phyloP scores from a whole-genome alignment of 2,329 filamentous ascomycete species.

The Bretziella fagacearum region DNA sequence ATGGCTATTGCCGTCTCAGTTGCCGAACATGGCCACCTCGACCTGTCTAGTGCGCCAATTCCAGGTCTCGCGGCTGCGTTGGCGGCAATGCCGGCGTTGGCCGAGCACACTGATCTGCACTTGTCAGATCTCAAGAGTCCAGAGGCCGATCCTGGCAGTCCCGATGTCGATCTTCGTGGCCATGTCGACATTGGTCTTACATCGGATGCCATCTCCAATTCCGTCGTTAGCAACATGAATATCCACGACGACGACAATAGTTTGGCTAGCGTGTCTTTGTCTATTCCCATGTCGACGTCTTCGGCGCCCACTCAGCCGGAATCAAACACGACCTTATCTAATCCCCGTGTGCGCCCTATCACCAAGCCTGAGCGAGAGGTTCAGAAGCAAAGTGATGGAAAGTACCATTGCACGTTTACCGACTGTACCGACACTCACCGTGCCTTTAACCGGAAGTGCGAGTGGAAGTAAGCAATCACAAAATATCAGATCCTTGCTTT shows the following conservation, averaged over 20 bases:
- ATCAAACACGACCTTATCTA: background rate
- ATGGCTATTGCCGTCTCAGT: conserved; percentile 13
- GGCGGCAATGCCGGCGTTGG: conserved; percentile 9
- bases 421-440: conserved; percentile 49
- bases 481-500: no score
- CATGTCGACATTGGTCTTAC: background rate
- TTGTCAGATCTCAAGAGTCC: conserved; percentile 10
- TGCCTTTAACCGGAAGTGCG: conserved; percentile 67
- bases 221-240: background rate
- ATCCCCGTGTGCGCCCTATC: conserved; percentile 33
- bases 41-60: conserved; percentile 12
- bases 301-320: background rate
- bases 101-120: conserved; percentile 19
- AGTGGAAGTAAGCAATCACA: conserved; percentile 70
- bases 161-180: conserved; percentile 4
- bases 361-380: conserved; percentile 41
- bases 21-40: conserved; percentile 11
- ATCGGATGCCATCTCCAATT: background rate
- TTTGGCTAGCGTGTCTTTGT: background rate
- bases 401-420: conserved; percentile 55
- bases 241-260: background rate
- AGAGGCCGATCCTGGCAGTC: conserved; percentile 2
- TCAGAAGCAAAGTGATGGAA: conserved; percentile 50
- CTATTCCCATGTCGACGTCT: background rate
- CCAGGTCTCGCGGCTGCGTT: conserved; percentile 8